These are phyloP conservation scores for Senna tora DNA, from an alignment of 306 rosid genomes.

Conservation along the genomic window DNA sequence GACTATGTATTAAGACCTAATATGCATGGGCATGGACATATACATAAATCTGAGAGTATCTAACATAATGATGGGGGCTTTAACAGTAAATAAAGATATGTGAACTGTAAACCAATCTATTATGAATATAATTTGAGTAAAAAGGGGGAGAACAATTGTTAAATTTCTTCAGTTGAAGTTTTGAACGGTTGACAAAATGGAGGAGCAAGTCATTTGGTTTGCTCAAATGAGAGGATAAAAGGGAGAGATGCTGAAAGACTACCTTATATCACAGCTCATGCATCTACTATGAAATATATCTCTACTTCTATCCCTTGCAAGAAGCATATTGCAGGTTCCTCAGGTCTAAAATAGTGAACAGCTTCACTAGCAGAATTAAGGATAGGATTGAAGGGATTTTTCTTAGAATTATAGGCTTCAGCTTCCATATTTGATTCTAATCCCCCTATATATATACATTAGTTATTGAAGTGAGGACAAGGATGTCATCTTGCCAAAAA, in stretches of 20 bases:
- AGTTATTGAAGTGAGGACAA: not conserved
- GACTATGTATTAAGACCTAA: not conserved
- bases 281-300: not conserved
- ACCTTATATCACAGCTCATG: not conserved
- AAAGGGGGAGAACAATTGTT: not conserved
- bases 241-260: not conserved
- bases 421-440: not conserved
- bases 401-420: not conserved
- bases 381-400: constrained; percentile 6
- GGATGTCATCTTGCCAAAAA: not conserved
- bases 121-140: not conserved
- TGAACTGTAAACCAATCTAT: not conserved
- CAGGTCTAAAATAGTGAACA: not conserved
- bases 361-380: not conserved
- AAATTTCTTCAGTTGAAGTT: not conserved
- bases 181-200: not conserved
- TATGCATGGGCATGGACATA: not conserved
- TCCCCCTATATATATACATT: not conserved
- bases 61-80: not conserved
- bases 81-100: not conserved
- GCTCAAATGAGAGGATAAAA: not conserved
- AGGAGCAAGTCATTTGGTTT: not conserved
- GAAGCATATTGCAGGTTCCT: not conserved
- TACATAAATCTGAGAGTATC: not conserved
- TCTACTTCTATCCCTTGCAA: constrained; percentile 4